Percentiles rank a stretch among this genome's conserved stretches.
phyloP scores from a whole-genome alignment of 371 early-diverging fungal genomes.

The Sporodiniella umbellata region DNA sequence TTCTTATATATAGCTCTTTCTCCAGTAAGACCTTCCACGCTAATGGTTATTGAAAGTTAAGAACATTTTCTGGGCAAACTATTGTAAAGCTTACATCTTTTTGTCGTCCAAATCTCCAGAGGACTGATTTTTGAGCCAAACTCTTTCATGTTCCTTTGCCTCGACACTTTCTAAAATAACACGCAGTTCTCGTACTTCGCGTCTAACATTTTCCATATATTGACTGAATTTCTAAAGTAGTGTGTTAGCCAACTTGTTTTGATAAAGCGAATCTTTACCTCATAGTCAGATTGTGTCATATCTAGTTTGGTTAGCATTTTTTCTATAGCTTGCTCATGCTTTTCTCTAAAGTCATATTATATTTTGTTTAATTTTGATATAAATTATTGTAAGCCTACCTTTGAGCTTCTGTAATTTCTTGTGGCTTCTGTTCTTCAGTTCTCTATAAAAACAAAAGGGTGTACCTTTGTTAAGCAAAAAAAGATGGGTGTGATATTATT shows the following conservation, averaged over 20 bases:
- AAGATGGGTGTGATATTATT: background rate
- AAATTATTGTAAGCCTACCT: no score
- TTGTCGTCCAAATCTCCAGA: slow-evolving; percentile 85
- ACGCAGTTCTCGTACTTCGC: slow-evolving; percentile 75
- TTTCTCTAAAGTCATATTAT: slow-evolving; percentile 35
- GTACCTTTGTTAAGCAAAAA: background rate
- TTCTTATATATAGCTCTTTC: slow-evolving; percentile 78
- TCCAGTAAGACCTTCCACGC: slow-evolving; percentile 76
- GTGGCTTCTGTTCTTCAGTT: slow-evolving; percentile 43
- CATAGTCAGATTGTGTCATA: slow-evolving; percentile 72
- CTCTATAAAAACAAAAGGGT: slow-evolving; percentile 24
- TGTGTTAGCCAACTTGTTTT: background rate
- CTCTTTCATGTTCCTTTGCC: slow-evolving; percentile 79
- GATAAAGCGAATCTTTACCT: slow-evolving; percentile 20
- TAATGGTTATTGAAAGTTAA: no score
- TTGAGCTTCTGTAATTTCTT: slow-evolving; percentile 56
- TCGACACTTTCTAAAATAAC: slow-evolving; percentile 76
- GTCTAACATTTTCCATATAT: slow-evolving; percentile 61
- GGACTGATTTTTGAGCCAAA: slow-evolving; percentile 80
- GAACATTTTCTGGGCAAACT: background rate
- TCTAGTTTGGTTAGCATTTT: slow-evolving; percentile 61
- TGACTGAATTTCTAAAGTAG: slow-evolving; percentile 41
- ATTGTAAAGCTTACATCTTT: slow-evolving; percentile 49
- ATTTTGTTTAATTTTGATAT: no score
- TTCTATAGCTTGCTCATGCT: slow-evolving; percentile 67